These are phyloP conservation scores for Hypoxylon intermedium DNA, from an alignment of 495 filamentous ascomycete species.

Conservation along the genomic window DNA sequence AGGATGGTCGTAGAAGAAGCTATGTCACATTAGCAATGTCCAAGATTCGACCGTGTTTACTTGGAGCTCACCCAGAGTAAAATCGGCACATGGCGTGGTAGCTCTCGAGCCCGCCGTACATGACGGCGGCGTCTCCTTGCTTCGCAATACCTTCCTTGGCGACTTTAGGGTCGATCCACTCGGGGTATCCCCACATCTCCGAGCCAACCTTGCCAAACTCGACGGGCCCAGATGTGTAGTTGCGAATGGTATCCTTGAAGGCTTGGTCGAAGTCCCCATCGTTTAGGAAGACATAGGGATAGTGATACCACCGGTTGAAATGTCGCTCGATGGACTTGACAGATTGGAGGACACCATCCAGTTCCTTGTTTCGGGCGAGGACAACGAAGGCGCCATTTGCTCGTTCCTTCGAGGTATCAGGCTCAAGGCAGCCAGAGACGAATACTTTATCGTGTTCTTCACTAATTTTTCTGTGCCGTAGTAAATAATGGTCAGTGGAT, in stretches of 20 bases:
- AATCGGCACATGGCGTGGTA: constrained; percentile 99
- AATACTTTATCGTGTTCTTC: constrained; percentile 98
- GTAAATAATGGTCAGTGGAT: constrained; percentile 1
- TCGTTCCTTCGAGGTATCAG: constrained; percentile 66
- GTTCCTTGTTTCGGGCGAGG: constrained; percentile 92
- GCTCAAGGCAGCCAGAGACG: constrained; percentile 83
- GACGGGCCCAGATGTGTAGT: constrained; percentile 84
- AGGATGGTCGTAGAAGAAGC: constrained; percentile 98
- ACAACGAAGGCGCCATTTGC: constrained; percentile 97
- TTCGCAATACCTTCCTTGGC: constrained; percentile 94
- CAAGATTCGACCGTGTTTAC: not conserved
- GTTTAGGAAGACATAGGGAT: constrained; percentile 98
- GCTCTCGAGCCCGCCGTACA: constrained; percentile 99
- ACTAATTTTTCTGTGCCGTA: constrained; percentile 80
- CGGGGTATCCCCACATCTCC: constrained; percentile 93
- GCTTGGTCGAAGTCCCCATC: constrained; percentile 94
- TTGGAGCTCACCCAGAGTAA: constrained; percentile 82
- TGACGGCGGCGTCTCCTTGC: constrained; percentile 97
- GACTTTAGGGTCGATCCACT: constrained; percentile 92
- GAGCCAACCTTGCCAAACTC: constrained; percentile 95
- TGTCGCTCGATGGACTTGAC: constrained; percentile 98
- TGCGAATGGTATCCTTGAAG: constrained; percentile 86
- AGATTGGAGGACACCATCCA: constrained; percentile 94
- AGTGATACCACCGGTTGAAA: constrained; percentile 99
- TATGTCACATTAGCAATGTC: constrained; percentile 47